These are phyloP conservation scores for Paecilomyces sp. DNA, from an alignment of 2,329 filamentous ascomycete genomes.

Conservation along the genomic window DNA sequence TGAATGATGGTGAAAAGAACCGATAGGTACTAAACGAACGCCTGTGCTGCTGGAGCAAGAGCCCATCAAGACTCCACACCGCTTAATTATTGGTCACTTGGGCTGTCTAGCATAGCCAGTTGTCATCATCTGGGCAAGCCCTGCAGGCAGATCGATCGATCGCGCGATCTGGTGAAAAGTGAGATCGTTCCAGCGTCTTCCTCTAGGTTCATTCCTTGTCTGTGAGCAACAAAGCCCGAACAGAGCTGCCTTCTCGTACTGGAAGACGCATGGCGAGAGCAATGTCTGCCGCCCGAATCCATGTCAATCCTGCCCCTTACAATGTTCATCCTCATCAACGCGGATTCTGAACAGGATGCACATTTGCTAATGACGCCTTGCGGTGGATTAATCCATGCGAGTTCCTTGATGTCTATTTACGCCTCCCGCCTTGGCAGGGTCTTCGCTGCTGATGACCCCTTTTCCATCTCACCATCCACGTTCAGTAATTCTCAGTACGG, in stretches of 20 bases:
- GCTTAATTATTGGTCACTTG: neutral
- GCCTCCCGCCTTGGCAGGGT: neutral
- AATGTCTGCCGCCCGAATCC: neutral
- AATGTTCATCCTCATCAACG: neutral
- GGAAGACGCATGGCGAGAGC: neutral
- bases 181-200: neutral
- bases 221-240: neutral
- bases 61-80: neutral
- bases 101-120: neutral
- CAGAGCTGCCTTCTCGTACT: neutral
- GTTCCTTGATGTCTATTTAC: neutral
- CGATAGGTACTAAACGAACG: neutral
- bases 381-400: neutral
- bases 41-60: neutral
- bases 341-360: neutral
- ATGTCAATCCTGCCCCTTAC: neutral
- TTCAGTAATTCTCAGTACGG: neutral
- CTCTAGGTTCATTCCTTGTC: neutral
- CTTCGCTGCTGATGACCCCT: neutral
- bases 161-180: neutral
- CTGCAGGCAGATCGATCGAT: neutral
- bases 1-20: neutral
- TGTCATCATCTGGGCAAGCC: neutral
- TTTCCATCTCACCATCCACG: neutral
- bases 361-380: neutral